These are phyloP conservation scores for Clarkia xantiana DNA, from an alignment of 345 rosid species.

Conservation along the genomic window DNA sequence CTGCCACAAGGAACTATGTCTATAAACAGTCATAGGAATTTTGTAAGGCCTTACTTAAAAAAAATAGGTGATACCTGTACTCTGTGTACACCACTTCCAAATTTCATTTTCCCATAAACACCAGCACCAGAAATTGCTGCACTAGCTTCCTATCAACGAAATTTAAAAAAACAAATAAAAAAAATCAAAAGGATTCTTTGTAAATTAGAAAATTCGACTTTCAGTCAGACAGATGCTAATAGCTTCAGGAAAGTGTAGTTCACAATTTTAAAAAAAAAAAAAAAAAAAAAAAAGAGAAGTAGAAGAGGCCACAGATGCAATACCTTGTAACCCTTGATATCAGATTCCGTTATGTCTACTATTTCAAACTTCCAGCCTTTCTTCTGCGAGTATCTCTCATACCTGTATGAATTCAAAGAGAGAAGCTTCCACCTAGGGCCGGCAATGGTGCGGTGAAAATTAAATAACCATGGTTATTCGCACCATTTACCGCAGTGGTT, in stretches of 20 bases:
- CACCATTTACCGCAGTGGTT: no score
- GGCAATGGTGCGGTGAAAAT: no score
- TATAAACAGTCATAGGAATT: conserved; percentile 4
- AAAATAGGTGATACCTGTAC: conserved; percentile 50
- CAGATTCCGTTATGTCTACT: conserved; percentile 66
- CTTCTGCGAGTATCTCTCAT: conserved; percentile 81
- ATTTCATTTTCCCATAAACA: conserved; percentile 87
- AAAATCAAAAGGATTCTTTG: background rate
- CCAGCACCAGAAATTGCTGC: conserved; percentile 74
- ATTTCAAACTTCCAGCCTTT: conserved; percentile 85
- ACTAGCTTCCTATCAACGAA: conserved; percentile 66
- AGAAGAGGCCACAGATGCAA: background rate
- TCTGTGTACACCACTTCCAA: conserved; percentile 96
- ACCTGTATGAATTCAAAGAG: conserved; percentile 33
- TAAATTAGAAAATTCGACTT: no score
- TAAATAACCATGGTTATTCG: no score
- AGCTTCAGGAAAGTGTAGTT: no score
- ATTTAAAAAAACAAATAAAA: no score
- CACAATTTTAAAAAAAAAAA: no score
- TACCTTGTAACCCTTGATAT: conserved; percentile 84
- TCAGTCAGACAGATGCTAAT: no score
- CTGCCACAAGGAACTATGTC: conserved; percentile 32
- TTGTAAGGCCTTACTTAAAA: no score
- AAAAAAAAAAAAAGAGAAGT: no score
- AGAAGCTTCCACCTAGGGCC: no score